Conservation (phyloP, 305 asterid species). For the Fraxinus floribunda region DNA sequence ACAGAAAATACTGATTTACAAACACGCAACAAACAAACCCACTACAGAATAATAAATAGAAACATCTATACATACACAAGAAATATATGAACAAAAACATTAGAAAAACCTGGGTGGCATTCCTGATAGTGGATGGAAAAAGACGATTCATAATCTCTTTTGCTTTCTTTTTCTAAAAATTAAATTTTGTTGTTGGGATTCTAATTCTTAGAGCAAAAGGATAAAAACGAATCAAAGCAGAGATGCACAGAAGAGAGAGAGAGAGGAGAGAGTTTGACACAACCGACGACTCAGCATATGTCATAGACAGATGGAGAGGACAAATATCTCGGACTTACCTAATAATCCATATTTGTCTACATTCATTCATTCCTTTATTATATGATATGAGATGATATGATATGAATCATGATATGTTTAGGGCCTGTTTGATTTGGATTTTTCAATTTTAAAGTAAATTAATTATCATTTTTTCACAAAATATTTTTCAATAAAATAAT, state of each 20-base stretch:
- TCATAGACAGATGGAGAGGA: background rate
- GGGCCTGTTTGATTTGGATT: too few species aligned
- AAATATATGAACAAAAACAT: background rate
- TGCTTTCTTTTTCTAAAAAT: background rate
- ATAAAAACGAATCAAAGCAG: background rate
- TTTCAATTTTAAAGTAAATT: too few species aligned
- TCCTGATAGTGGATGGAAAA: constrained; percentile 44
- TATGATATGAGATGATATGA: too few species aligned
- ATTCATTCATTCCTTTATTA: background rate
- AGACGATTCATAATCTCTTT: constrained; percentile 46
- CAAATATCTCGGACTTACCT: background rate
- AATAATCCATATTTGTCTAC: background rate
- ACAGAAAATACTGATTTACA: background rate
- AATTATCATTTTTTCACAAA: too few species aligned
- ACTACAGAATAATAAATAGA: background rate
- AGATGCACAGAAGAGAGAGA: background rate
- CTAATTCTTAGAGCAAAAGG: background rate
- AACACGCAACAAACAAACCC: constrained; percentile 9
- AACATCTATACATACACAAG: background rate
- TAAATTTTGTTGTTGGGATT: background rate
- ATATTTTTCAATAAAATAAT: too few species aligned
- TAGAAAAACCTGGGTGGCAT: constrained; percentile 45
- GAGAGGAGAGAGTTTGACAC: background rate
- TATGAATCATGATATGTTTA: background rate
- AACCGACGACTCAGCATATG: background rate